Base-by-base conservation (phyloP, 495 filamentous ascomycete species). In the Darksidea phi region DNA sequence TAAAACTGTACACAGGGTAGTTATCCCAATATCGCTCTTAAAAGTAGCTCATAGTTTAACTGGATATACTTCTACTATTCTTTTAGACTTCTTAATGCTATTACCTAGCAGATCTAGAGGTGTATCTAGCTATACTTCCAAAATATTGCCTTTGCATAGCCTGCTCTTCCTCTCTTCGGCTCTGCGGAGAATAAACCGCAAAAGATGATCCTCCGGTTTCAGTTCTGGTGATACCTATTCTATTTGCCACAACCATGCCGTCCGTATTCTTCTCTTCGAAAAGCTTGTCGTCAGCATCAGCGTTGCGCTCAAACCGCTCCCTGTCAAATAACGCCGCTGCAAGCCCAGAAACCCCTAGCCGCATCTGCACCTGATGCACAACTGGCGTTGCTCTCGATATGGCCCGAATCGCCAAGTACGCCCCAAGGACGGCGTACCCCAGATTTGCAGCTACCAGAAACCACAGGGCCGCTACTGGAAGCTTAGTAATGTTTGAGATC, bases 391-490 rank as follows among this genome's bases (percentile, higher is more conserved):
- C 26, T 7, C 6, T n/a, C 17, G 41, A 2, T 1, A 63, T 12
- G 12, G 59, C 59, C 21, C n/a, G n/a, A 5, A 46, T 32, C 11
- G 51, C 52, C 11, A 63, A 43, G 1, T 5, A n/a, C 6, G 55
- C 1, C 0, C 43, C 59, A 6, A 63, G 10, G 0, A 13, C 15
- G 6, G 45, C 43, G 48, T 43, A 64, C 4, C 34, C 2, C 1
- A 52, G 6, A 36, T 64, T 64, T 13, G 61, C 25, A 5, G 38
- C 23, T 2, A 64, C 54, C 10, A 64, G 48, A 17, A 32, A 23
- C 61, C 61, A 64, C 1, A 64, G 54, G 12, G 61, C 61, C n/a
- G 53, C 48, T 15, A 18, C 38, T 0, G 61, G 48, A 4, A 64
- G 1, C 17, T 47, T 21, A 2, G 53, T 54, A 2, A 64, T 34